These are phyloP conservation scores for Phytopythium oedochilum DNA, from an alignment of 352 stramenopile species.

Conservation along the genomic window DNA sequence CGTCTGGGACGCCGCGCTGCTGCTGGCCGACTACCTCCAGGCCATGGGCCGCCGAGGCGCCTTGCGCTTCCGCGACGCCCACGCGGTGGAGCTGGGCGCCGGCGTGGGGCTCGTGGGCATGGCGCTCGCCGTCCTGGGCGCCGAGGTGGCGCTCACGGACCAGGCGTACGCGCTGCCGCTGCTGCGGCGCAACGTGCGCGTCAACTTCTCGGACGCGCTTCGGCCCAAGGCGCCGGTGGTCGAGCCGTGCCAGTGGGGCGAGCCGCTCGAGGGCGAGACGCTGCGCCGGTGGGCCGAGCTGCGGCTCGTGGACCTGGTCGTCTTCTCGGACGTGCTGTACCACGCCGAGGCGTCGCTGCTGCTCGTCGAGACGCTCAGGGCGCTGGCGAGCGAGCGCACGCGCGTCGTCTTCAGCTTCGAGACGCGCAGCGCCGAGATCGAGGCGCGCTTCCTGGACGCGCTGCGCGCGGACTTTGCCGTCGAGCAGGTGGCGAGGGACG, in stretches of 20 bases:
- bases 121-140: constrained; percentile 34
- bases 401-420: constrained; percentile 44
- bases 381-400: constrained; percentile 17
- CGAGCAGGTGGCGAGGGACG: constrained; percentile 9
- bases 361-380: constrained; percentile 28
- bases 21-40: constrained; percentile 47
- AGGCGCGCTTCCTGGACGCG: constrained; percentile 31
- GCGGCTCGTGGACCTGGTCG: constrained; percentile 26
- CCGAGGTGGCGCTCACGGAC: constrained; percentile 38
- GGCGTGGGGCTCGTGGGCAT: constrained; percentile 51
- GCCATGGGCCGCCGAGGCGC: not conserved
- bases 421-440: constrained; percentile 30
- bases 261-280: constrained; percentile 11
- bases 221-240: constrained; percentile 13
- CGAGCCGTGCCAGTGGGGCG: constrained; percentile 38
- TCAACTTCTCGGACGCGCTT: constrained; percentile 23
- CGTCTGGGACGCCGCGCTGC: constrained; percentile 51
- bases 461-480: constrained; percentile 24
- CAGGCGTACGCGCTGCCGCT: constrained; percentile 46
- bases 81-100: constrained; percentile 37
- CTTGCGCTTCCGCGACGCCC: constrained; percentile 13
- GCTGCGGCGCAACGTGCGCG: constrained; percentile 36
- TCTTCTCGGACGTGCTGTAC: constrained; percentile 54
- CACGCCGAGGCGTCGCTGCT: constrained; percentile 28
- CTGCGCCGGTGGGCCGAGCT: constrained; percentile 15